Evolutionary conservation across 495 filamentous ascomycete genomes (phyloP), one percentile per base, ranked within the genome.

Genomic region (Penicillium maclennaniae): DNA sequence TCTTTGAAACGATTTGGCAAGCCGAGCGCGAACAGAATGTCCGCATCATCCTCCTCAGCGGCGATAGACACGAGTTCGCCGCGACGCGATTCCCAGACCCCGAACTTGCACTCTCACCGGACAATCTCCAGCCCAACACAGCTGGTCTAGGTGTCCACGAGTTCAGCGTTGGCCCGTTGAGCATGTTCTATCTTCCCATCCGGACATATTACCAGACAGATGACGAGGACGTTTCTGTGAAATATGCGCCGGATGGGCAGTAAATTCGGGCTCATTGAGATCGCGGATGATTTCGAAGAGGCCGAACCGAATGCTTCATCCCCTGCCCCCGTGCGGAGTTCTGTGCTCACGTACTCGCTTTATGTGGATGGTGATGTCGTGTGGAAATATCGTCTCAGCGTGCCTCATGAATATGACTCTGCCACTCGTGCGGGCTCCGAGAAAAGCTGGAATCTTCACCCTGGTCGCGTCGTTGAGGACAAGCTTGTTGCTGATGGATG

Each of bases 11-110:
- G 8, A 96, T 96, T 83, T 97, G 93, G 91, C 83, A 86, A 47
- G 84, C 84, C 1, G 81, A 85, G 23, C 69, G 77, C 17, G 73
- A 73, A n/a, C 80, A 83, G 0, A 84, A 87, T 6, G 72, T 87
- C 16, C 89, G 91, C 25, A 83, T 98, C 20, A 80, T 98, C 20
- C 74, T 98, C 8, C 70, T 98, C 40, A 90, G 86, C 31, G 93
- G 93, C 10, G 93, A 98, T 60, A 71, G 93, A 5, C 93, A 98
- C 63, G 93, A 98, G 67, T 97, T 97, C 66, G 93, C 87, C 23
- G 91, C 92, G 1, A 97, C 92, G 0, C 83, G 84, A 6, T 95
- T 96, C 70, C 88, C 88, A 6, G 87, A 88, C 41, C 87, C 90
- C 20, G 59, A 63, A 8, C 60, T 66, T 7, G n/a, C 47, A 6